Base-by-base conservation (phyloP, 1,284 basidiomycete species). In the Amylostereum chailletii region DNA sequence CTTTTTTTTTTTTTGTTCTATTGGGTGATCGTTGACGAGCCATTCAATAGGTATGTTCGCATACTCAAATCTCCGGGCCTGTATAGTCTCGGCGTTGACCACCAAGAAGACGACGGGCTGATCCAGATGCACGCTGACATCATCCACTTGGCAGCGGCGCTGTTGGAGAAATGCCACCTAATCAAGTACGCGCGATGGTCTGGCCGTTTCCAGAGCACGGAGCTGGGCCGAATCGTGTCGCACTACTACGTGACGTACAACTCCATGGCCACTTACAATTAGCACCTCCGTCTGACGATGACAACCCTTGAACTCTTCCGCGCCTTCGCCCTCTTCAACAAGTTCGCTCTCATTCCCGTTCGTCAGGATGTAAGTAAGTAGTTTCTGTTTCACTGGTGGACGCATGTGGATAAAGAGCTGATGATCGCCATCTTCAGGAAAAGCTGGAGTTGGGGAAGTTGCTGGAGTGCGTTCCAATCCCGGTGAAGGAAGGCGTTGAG, bases 261-360 rank as follows among this genome's bases (percentile, higher is more conserved):
- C 59, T 97, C 93, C 51, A 99, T 99, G 96, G 81, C 90, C 56
- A 90, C 88, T 0, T 99, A 98, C 69, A 97, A 97, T 67, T 90
- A 96, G 65, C 93, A 98, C 67, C 71, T 99, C 56, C 81, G 88
- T 51, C 82, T 91, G 5, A 86, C 86, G 6, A 91, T 97, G 82
- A 83, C 86, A 30, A 81, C 79, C 45, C 75, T 99, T 58, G 96
- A 99, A 66, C 71, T 99, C 3, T 96, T 98, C 80, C 79, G 94
- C 42, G 91, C 99, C 5, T 99, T 99, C 63, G 94, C 94, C 0
- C 75, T 98, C 8, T 94, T 90, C 2, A 94, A 97, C 61, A 95
- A 99, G 71, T 99, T 99, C 76, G 97, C 93, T 69, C 71, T 95
- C 46, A 78, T 96, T 37, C 96, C 94, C 1, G 94, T 91, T 41